Conservation (phyloP, 1,284 basidiomycete species). For the Ustilago esculenta region DNA sequence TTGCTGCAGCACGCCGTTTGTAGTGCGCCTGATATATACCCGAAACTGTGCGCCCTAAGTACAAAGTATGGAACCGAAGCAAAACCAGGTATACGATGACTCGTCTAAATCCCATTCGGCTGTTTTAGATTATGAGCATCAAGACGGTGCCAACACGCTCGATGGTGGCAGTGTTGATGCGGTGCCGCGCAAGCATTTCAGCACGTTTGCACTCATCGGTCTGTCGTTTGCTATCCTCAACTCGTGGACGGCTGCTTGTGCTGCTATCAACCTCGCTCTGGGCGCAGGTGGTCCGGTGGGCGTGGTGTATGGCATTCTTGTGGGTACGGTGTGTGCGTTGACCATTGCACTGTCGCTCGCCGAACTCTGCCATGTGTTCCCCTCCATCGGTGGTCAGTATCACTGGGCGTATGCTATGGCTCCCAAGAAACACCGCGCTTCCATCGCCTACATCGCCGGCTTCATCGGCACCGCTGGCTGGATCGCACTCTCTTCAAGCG, state of each 20-base stretch:
- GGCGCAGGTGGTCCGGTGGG: constrained; percentile 34
- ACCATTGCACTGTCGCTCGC: constrained; percentile 35
- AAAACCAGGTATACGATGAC: constrained; percentile 20
- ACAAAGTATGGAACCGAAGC: constrained; percentile 15
- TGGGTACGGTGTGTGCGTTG: constrained; percentile 27
- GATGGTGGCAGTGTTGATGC: background rate
- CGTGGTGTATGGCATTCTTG: constrained; percentile 30
- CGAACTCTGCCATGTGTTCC: constrained; percentile 45
- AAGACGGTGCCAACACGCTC: constrained; percentile 4
- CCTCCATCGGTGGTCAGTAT: constrained; percentile 40
- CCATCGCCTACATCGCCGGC: constrained; percentile 30
- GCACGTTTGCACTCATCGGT: constrained; percentile 39
- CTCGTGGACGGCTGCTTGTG: constrained; percentile 37
- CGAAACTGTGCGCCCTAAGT: constrained; percentile 6
- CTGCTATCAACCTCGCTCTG: constrained; percentile 35
- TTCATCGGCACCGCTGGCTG: constrained; percentile 40
- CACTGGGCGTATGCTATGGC: constrained; percentile 45
- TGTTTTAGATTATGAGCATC: constrained; percentile 10
- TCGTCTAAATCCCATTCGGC: constrained; percentile 10
- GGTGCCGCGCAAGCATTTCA: constrained; percentile 37
- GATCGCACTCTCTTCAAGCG: constrained; percentile 35
- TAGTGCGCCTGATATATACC: background rate
- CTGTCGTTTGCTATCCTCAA: constrained; percentile 47
- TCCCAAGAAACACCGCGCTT: background rate
- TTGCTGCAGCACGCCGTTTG: background rate